A percentile compares a stretch with the other conserved stretches of the same genome.
These are phyloP conservation scores for Auricularia sp. DNA, from an alignment of 768 basidiomycete genomes.

Conservation along the genomic window DNA sequence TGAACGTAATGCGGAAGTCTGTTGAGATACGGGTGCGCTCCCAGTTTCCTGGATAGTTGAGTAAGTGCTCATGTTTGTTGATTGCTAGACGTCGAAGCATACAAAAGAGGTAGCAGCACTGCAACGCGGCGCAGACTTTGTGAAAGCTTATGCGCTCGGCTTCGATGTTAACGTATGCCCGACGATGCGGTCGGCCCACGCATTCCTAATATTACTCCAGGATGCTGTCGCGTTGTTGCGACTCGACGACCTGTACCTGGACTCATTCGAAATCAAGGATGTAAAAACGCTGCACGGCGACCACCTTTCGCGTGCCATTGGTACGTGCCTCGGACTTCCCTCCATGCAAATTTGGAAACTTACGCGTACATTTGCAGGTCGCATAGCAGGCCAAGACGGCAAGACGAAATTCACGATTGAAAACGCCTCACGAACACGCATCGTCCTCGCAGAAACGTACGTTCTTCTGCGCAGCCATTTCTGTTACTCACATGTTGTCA, in stretches of 20 bases:
- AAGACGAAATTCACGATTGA: slow-evolving; percentile 99
- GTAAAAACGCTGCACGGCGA: slow-evolving; percentile 97
- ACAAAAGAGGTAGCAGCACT: slow-evolving; percentile 88
- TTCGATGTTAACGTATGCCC: slow-evolving; percentile 85
- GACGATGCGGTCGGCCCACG: background rate
- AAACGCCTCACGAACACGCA: slow-evolving; percentile 93
- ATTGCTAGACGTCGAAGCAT: slow-evolving; percentile 78
- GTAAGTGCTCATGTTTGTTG: background rate
- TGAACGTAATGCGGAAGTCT: slow-evolving; percentile 84
- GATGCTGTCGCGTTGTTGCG: slow-evolving; percentile 93
- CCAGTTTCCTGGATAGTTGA: too few relatives aligned
- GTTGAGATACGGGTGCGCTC: slow-evolving; percentile 82
- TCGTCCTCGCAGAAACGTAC: slow-evolving; percentile 94
- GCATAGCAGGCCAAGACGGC: slow-evolving; percentile 97
- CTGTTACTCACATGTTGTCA: slow-evolving; percentile 9
- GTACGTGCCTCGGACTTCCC: slow-evolving; percentile 24
- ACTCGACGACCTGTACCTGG: slow-evolving; percentile 93
- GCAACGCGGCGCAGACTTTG: slow-evolving; percentile 95
- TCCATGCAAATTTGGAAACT: too few relatives aligned
- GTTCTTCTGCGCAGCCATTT: slow-evolving; percentile 15
- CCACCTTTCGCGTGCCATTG: slow-evolving; percentile 95
- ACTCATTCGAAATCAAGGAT: slow-evolving; percentile 98
- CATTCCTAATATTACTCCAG: slow-evolving; percentile 28
- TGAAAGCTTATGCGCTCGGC: slow-evolving; percentile 88
- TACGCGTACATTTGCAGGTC: slow-evolving; percentile 38